These are phyloP conservation scores for Chimonanthus salicifolius DNA, from an alignment of 164 flowering plant species.

Conservation along the genomic window DNA sequence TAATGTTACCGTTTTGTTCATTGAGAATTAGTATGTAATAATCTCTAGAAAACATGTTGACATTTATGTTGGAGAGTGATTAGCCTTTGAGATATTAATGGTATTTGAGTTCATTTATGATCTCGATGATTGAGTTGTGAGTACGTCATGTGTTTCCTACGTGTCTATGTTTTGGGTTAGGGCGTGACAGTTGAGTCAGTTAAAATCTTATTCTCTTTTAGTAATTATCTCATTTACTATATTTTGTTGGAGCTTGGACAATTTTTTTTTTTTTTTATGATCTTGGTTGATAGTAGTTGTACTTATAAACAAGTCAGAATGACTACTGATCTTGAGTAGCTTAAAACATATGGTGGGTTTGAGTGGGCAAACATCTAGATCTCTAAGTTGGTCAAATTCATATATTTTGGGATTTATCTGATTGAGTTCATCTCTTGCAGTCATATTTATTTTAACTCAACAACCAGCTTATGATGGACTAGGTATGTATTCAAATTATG, in stretches of 20 bases:
- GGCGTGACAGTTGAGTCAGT: neutral
- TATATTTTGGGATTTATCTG: neutral
- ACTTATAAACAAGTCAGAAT: neutral
- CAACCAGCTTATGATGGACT: conserved; percentile 63
- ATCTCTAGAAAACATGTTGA: no score
- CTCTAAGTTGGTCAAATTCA: neutral
- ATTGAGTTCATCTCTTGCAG: conserved; percentile 35
- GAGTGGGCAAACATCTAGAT: conserved; percentile 1
- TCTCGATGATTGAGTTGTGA: no score
- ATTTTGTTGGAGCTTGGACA: neutral
- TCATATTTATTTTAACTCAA: conserved; percentile 49
- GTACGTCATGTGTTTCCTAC: no score
- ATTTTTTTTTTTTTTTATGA: neutral
- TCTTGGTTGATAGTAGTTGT: neutral
- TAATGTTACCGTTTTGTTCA: no score
- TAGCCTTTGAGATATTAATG: no score
- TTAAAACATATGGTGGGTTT: neutral
- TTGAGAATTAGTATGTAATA: no score
- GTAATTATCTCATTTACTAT: no score
- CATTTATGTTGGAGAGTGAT: no score
- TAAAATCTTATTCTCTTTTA: neutral
- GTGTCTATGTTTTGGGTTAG: no score
- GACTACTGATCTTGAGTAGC: neutral
- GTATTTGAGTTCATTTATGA: no score
- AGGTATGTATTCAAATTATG: conserved; percentile 39